phyloP scores from a whole-genome alignment of 1,284 basidiomycete genomes.

The Trichosporon inkin region DNA sequence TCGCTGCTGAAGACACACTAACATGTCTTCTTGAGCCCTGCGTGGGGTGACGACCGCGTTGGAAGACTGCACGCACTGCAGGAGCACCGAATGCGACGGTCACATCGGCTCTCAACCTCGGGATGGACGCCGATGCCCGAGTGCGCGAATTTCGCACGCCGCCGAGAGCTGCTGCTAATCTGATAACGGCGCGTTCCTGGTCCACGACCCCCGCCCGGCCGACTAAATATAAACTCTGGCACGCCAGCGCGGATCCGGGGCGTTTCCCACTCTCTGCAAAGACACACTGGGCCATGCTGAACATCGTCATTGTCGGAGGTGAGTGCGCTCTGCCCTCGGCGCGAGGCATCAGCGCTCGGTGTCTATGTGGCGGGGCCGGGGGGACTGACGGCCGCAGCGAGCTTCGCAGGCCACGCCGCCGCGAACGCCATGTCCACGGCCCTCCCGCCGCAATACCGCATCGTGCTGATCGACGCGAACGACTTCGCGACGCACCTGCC shows the following conservation, averaged over 20 bases:
- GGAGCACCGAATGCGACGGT: no score
- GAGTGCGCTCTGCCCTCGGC: no score
- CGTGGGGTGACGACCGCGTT: no score
- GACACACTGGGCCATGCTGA: neutral
- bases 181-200: no score
- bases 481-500: conserved; percentile 47
- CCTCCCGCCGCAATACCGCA: conserved; percentile 8
- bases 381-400: neutral
- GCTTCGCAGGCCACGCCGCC: conserved; percentile 16
- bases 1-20: no score
- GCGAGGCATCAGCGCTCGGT: no score
- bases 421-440: conserved; percentile 9
- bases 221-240: no score
- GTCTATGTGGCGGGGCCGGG: neutral
- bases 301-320: neutral
- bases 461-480: conserved; percentile 15
- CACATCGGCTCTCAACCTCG: neutral
- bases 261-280: no score
- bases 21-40: no score
- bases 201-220: no score
- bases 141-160: neutral
- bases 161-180: neutral
- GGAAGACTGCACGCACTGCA: no score
- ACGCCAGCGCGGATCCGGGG: no score
- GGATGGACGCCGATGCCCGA: neutral